phyloP scores from a whole-genome alignment of 352 stramenopile genomes.

The Saprolegnia parasitica region DNA sequence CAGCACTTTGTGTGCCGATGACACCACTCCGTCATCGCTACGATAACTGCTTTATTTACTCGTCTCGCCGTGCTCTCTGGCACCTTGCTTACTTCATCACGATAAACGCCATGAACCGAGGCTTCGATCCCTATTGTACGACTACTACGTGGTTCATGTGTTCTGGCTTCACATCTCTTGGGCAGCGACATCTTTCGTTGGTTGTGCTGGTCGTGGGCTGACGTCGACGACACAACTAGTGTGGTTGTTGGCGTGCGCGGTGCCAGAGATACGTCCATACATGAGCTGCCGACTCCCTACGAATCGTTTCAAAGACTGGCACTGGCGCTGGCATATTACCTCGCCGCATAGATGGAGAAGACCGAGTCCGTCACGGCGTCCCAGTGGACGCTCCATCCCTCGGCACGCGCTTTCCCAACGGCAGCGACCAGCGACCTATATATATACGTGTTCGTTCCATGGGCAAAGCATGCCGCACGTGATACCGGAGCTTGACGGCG shows the following conservation, averaged over 20 bases:
- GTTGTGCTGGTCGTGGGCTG: neutral
- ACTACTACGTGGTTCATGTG: no score
- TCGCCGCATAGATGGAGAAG: constrained; percentile 9
- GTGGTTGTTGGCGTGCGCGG: neutral
- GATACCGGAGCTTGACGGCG: constrained; percentile 3
- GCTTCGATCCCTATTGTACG: no score
- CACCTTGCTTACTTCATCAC: no score
- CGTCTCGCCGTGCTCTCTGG: no score
- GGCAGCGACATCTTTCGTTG: no score
- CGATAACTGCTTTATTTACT: no score
- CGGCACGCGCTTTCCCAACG: neutral
- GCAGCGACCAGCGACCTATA: neutral
- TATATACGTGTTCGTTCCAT: neutral
- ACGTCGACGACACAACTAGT: neutral
- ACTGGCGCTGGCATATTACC: neutral
- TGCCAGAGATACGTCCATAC: constrained; percentile 6
- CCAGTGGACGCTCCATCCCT: neutral
- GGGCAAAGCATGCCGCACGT: neutral
- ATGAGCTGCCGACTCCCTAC: neutral
- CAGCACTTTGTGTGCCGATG: no score
- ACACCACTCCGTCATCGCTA: neutral
- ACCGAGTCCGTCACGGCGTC: neutral
- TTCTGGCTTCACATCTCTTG: no score
- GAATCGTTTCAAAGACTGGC: neutral
- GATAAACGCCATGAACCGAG: no score